Evolutionary conservation across 352 stramenopile genomes (phyloP).

Genomic region (Phytophthora pistaciae): DNA sequence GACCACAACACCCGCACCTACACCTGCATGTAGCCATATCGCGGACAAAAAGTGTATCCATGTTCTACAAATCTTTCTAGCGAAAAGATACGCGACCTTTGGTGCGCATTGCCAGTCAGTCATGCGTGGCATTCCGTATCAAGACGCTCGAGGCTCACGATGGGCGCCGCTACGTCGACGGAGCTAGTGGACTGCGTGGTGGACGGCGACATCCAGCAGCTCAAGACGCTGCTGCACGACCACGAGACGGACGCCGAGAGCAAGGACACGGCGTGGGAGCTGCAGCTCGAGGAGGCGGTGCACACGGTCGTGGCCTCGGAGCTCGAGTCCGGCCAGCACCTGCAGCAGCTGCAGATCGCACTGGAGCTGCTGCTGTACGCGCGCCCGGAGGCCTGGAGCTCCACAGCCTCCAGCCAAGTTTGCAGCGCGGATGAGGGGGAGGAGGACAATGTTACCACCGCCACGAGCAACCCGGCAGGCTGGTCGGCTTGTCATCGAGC

Average conservation of each 20-base stretch:
- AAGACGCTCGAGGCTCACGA: slow-evolving; percentile 5
- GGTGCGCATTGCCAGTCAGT: slow-evolving; percentile 4
- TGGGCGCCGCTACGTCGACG: slow-evolving; percentile 27
- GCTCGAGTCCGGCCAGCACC: slow-evolving; percentile 60
- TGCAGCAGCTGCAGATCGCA: slow-evolving; percentile 72
- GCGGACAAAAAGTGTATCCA: slow-evolving; percentile 12
- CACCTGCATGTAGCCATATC: slow-evolving; percentile 23
- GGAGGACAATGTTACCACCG: slow-evolving; percentile 10
- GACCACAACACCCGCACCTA: not conserved
- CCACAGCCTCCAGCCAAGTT: slow-evolving; percentile 21
- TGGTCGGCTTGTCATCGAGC: slow-evolving; percentile 68
- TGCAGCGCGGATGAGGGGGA: slow-evolving; percentile 10
- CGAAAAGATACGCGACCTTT: slow-evolving; percentile 36
- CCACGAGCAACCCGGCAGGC: slow-evolving; percentile 38
- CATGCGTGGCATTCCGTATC: slow-evolving; percentile 7
- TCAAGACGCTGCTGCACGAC: slow-evolving; percentile 51
- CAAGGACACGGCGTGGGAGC: slow-evolving; percentile 29
- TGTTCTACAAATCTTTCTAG: slow-evolving; percentile 21
- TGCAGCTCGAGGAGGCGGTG: slow-evolving; percentile 62
- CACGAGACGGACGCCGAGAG: slow-evolving; percentile 7
- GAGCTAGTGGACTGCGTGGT: slow-evolving; percentile 61
- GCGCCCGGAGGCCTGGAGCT: slow-evolving; percentile 42
- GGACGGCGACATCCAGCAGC: slow-evolving; percentile 57
- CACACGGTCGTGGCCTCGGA: slow-evolving; percentile 68
- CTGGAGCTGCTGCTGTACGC: slow-evolving; percentile 63